phyloP scores from a whole-genome alignment of 305 asterid genomes.

The Fraxinus dipetala region DNA sequence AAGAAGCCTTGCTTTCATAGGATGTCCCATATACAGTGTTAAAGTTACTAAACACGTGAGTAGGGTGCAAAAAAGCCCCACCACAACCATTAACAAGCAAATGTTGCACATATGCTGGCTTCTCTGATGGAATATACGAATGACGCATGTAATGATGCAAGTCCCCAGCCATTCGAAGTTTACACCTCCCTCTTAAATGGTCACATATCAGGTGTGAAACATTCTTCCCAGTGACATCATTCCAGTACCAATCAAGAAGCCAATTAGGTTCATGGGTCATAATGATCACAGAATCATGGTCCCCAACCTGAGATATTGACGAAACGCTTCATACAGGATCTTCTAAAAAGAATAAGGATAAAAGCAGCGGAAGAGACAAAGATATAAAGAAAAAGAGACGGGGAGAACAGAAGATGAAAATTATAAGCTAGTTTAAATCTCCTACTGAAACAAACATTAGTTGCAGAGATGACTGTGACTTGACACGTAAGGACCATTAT shows the following conservation, averaged over 20 bases:
- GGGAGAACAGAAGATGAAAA: not conserved
- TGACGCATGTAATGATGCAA: slow-evolving; percentile 98
- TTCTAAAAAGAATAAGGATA: not conserved
- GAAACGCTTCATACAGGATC: not conserved
- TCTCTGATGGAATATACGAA: slow-evolving; percentile 69
- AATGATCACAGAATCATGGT: slow-evolving; percentile 82
- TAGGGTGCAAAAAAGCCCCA: slow-evolving; percentile 98
- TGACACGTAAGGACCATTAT: not conserved
- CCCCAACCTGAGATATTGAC: slow-evolving; percentile 59
- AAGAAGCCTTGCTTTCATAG: slow-evolving; percentile 79
- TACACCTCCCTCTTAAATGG: slow-evolving; percentile 81
- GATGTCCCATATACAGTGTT: slow-evolving; percentile 48
- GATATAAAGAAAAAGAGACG: not conserved
- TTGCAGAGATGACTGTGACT: not conserved
- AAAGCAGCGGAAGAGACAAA: not conserved
- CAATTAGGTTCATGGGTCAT: slow-evolving; percentile 98
- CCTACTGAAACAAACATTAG: not conserved
- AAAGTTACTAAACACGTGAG: slow-evolving; percentile 84
- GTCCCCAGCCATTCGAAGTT: slow-evolving; percentile 91
- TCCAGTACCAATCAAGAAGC: slow-evolving; percentile 96
- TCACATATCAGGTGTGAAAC: slow-evolving; percentile 70
- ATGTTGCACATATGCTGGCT: slow-evolving; percentile 80
- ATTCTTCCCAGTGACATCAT: slow-evolving; percentile 72
- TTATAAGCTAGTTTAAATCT: not conserved
- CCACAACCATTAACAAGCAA: slow-evolving; percentile 97